Evolutionary conservation across 176 grass and related monocot species (phyloP).

Genomic region (Zea luxurians): DNA sequence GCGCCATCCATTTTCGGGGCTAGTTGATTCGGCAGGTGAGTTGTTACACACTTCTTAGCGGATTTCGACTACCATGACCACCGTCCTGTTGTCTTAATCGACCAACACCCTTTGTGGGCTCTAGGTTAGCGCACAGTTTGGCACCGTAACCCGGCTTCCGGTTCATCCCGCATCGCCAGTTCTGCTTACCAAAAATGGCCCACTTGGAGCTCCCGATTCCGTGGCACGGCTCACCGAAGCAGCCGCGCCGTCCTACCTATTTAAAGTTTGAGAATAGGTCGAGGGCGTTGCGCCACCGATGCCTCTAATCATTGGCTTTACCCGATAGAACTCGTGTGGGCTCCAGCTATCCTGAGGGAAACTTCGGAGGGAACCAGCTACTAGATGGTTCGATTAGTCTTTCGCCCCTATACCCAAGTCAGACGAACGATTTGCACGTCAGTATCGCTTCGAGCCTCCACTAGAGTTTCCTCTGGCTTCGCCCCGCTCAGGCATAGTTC

Average conservation of each 20-base stretch:
- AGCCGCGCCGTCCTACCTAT: conserved; percentile 46
- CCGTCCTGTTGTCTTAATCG: conserved; percentile 50
- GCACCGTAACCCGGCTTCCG: conserved; percentile 62
- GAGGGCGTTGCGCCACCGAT: conserved; percentile 65
- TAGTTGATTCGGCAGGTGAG: conserved; percentile 67
- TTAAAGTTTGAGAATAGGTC: conserved; percentile 93
- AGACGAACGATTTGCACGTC: conserved; percentile 36
- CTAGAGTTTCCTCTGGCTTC: conserved; percentile 73
- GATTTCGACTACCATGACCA: conserved; percentile 41
- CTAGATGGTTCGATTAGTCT: conserved; percentile 58
- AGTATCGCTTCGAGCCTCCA: conserved; percentile 68
- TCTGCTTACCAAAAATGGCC: conserved; percentile 78
- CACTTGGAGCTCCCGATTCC: conserved; percentile 55
- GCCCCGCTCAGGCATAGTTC: conserved; percentile 60
- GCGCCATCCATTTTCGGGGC: conserved; percentile 68
- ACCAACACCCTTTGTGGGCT: conserved; percentile 39
- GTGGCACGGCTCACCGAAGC: conserved; percentile 17
- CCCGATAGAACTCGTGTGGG: conserved; percentile 56
- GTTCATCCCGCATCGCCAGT: conserved; percentile 76
- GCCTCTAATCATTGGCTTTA: conserved; percentile 87
- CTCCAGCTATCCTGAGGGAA: conserved; percentile 64
- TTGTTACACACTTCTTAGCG: conserved; percentile 60
- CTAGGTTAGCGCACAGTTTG: conserved; percentile 61
- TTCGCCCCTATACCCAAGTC: conserved; percentile 42
- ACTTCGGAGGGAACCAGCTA: conserved; percentile 51